These are phyloP conservation scores for Naganishia randhawae DNA, from an alignment of 768 basidiomycete genomes.

Conservation along the genomic window DNA sequence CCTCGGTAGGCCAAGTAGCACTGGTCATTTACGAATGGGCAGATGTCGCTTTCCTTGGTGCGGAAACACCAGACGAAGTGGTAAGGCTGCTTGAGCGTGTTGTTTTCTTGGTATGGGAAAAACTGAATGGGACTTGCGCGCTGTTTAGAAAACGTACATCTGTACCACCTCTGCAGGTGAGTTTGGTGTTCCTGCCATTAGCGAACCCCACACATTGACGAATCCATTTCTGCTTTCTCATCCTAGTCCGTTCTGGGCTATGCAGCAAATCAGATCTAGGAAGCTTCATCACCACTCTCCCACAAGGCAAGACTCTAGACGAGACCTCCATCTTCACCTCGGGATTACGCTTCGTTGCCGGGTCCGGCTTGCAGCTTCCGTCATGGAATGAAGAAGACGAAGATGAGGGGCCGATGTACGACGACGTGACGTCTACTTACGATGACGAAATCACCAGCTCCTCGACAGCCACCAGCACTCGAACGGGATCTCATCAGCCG, in stretches of 20 bases:
- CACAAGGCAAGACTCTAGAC: slow-evolving; percentile 60
- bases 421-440: slow-evolving; percentile 2
- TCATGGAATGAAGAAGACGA: neutral
- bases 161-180: slow-evolving; percentile 65
- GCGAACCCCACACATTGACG: neutral
- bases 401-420: neutral
- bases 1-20: slow-evolving; percentile 80
- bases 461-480: neutral
- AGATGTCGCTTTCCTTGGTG: slow-evolving; percentile 77
- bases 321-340: slow-evolving; percentile 86
- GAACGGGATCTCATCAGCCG: neutral
- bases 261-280: slow-evolving; percentile 72
- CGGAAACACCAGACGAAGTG: slow-evolving; percentile 45
- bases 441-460: neutral
- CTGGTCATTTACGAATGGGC: slow-evolving; percentile 95
- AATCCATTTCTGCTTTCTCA: slow-evolving; percentile 29
- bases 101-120: neutral
- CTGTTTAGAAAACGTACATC: slow-evolving; percentile 75
- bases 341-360: slow-evolving; percentile 60
- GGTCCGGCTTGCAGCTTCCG: neutral
- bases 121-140: slow-evolving; percentile 7
- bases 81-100: slow-evolving; percentile 46
- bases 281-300: slow-evolving; percentile 79
- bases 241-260: slow-evolving; percentile 62
- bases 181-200: slow-evolving; percentile 22